A percentile compares a stretch with the other conserved stretches of the same genome.
phyloP scores from a whole-genome alignment of 2,329 filamentous ascomycete genomes.

The Colletotrichum spinosum region DNA sequence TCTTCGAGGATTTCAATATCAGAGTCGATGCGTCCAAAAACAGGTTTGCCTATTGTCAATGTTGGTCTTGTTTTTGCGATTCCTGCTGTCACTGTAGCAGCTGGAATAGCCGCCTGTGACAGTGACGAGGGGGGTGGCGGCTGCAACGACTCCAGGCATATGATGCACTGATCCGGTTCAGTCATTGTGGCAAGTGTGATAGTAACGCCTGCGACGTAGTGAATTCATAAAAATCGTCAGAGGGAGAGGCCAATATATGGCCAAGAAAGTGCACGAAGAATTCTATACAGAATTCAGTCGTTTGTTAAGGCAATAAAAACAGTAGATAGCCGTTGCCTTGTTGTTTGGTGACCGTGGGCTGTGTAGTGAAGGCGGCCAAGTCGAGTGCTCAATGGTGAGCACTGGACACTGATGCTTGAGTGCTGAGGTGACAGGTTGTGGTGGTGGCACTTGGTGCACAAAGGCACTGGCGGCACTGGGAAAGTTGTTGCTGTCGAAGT shows the following conservation, averaged over 20 bases:
- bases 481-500: conserved; percentile 40
- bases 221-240: conserved; percentile 59
- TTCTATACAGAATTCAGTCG: not conserved
- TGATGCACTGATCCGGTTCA: conserved; percentile 75
- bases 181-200: conserved; percentile 59
- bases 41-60: conserved; percentile 11
- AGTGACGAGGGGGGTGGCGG: conserved; percentile 46
- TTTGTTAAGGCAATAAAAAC: conserved; percentile 1
- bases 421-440: conserved; percentile 38
- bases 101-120: conserved; percentile 42
- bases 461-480: conserved; percentile 21
- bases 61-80: conserved; percentile 38
- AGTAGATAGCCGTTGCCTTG: conserved; percentile 19
- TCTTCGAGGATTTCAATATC: conserved; percentile 37
- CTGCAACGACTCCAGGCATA: conserved; percentile 73
- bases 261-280: conserved; percentile 19
- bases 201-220: conserved; percentile 49
- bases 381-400: not conserved
- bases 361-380: conserved; percentile 8
- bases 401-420: conserved; percentile 7
- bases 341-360: conserved; percentile 8
- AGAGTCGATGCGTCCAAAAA: conserved; percentile 29
- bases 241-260: conserved; percentile 27
- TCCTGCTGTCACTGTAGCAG: conserved; percentile 35
- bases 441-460: conserved; percentile 36